Base-by-base conservation (phyloP, 176 grass and related monocot species). In the Oryza meyeriana region DNA sequence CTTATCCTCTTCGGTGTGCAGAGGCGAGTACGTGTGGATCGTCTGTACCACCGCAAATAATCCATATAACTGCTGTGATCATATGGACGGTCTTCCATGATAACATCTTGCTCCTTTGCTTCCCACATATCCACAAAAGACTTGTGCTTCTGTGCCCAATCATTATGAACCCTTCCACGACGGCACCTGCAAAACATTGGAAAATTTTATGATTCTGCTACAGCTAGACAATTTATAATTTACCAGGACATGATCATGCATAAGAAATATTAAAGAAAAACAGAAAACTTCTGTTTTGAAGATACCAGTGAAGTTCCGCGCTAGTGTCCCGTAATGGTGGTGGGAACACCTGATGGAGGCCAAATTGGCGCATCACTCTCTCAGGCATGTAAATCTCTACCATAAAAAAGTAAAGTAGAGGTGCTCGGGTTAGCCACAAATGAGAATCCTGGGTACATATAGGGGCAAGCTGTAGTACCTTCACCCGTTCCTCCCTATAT, bases 281-380 rank as follows among this genome's bases (percentile, higher is more conserved):
- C 35, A 83, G 12, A 9, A 85, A 17, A 42, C 1, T 28, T 22
- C 20, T 79, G 13, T 83, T 59, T 64, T 64, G 55, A 48, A 9
- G 38, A 5, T 79, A 79, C 84, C 76, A 79, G 50, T 85, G 84
- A 20, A 85, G 84, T 39, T 85, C 76, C 68, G 72, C 32, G 18
- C 68, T 72, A 17, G 84, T 85, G 68, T 85, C 84, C 58, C 84
- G 31, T 40, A 73, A 73, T 73, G 68, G 84, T 3, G 84, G 84
- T 20, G 84, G 84, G 25, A 58, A 85, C n/a, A 27, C 30, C 68
- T 85, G 84, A 65, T 85, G 31, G 58, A 85, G 58, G 72, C 66
- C 76, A 30, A 85, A 85, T 79, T 85, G 84, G 41, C 76, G 84
- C 84, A 85, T 79, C 31, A 85, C 84, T 64, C 83, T 85, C 57